Evolutionary conservation across 1,139 yeast genomes (phyloP), one percentile per base, ranked within the genome.

Genomic region (Geotrichum candidum): DNA sequence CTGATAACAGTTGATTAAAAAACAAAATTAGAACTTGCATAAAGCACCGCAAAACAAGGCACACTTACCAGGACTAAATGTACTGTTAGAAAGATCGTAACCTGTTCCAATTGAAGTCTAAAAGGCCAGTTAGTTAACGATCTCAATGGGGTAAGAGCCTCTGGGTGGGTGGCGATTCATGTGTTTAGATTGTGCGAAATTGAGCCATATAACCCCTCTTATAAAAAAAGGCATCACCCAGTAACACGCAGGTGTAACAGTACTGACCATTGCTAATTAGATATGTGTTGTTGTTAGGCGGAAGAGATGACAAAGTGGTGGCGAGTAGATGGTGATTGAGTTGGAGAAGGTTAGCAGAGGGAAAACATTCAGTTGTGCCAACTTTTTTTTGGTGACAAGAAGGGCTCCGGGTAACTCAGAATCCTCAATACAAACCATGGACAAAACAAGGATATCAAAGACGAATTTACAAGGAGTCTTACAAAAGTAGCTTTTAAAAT

Each of bases 91-190:
- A 73, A 92, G 84, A 80, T 92, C 98, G 83, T 92, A 92, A 48
- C 98, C 98, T 41, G 97, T 92, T 70, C 98, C 98, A 72, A 92
- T 91, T 60, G 97, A 91, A 55, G 97, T 89, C 95, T 78, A 58
- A n/a, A 51, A 18, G 6, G 38, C 22, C 3, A 29, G 59, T 52
- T 41, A 57, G 53, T 38, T 46, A 45, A 46, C 18, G 13, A n/a
- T 41, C 22, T 41, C 48, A 41, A 41, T 15, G 18, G 10, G 23
- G 22, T 41, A 15, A 18, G 18, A 41, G 48, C 48, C 1, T 18
- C 22, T 41, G 48, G 18, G 48, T 18, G 22, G 48, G 48, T 41
- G 48, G 48, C 48, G 18, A 41, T n/a, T 41, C 7, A n/a, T 18
- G 10, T 5, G 48, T n/a, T 7, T n/a, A 15, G 3, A 29, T n/a